Evolutionary conservation across 345 rosid species (phyloP).

Genomic region (Limnanthes douglasii): DNA sequence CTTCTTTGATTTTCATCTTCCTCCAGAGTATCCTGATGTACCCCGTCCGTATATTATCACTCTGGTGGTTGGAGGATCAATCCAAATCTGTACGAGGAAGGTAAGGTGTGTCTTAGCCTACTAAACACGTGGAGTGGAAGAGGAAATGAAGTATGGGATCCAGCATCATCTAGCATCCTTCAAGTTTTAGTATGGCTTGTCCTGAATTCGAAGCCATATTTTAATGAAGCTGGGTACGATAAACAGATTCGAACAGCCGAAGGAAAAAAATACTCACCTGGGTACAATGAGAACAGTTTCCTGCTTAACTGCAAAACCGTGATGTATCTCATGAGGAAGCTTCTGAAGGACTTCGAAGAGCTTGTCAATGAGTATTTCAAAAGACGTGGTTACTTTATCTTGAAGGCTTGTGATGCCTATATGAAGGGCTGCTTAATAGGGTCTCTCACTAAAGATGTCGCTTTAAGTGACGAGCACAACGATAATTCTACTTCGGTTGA

Average conservation of each 20-base stretch:
- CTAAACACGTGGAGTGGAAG: constrained; percentile 94
- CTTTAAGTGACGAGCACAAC: constrained; percentile 21
- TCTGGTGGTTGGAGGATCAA: constrained; percentile 98
- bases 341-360: constrained; percentile 69
- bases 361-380: constrained; percentile 67
- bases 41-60: constrained; percentile 96
- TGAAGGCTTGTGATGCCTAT: constrained; percentile 86
- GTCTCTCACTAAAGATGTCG: constrained; percentile 60
- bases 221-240: constrained; percentile 97
- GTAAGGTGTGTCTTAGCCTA: constrained; percentile 98
- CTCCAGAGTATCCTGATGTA: constrained; percentile 70
- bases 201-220: constrained; percentile 86
- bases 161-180: constrained; percentile 87
- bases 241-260: constrained; percentile 89
- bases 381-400: constrained; percentile 73
- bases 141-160: constrained; percentile 97
- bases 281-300: constrained; percentile 88
- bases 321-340: constrained; percentile 82
- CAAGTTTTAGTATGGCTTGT: constrained; percentile 97
- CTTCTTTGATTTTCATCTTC: constrained; percentile 92
- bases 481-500: constrained; percentile 74
- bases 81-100: constrained; percentile 91
- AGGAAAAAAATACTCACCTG: constrained; percentile 87
- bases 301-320: constrained; percentile 87
- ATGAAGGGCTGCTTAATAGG: constrained; percentile 90